These are phyloP conservation scores for Casuarina cunninghamiana DNA, from an alignment of 306 rosid species.

Conservation along the genomic window DNA sequence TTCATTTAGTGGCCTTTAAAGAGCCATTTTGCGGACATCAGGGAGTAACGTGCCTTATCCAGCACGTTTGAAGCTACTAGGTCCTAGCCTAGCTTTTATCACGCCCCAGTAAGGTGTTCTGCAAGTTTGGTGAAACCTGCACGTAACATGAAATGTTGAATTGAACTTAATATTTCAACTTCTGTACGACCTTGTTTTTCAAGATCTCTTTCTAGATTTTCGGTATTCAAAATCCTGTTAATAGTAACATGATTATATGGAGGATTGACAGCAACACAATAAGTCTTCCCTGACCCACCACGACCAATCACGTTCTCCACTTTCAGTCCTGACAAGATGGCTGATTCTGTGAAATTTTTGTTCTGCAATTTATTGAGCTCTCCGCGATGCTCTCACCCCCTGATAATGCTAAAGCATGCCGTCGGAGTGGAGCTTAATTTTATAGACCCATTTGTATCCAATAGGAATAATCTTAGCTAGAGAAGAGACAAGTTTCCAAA, in stretches of 20 bases:
- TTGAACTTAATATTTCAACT: conserved; percentile 63
- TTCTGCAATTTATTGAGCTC: conserved; percentile 70
- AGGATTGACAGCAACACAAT: conserved; percentile 44
- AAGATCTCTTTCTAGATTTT: conserved; percentile 52
- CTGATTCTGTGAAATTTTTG: conserved; percentile 53
- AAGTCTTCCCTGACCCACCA: conserved; percentile 83
- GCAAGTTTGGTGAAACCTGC: too few species aligned
- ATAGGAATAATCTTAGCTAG: too few species aligned
- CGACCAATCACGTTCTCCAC: conserved; percentile 57
- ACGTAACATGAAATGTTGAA: conserved; percentile 55
- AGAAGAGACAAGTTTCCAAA: too few species aligned
- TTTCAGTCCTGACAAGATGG: conserved; percentile 46
- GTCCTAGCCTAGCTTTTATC: too few species aligned
- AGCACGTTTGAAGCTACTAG: too few species aligned
- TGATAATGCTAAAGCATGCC: conserved; percentile 4
- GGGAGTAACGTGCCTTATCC: too few species aligned
- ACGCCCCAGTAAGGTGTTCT: too few species aligned
- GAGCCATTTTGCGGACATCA: too few species aligned
- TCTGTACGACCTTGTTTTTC: conserved; percentile 69
- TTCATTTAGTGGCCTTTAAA: too few species aligned
- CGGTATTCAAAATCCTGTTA: conserved; percentile 58
- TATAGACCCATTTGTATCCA: too few species aligned
- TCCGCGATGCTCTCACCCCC: conserved; percentile 48
- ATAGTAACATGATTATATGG: conserved; percentile 50
- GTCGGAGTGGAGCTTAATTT: too few species aligned